Base-by-base conservation (phyloP, 1,284 basidiomycete species). In the Trichosporon faecale region DNA sequence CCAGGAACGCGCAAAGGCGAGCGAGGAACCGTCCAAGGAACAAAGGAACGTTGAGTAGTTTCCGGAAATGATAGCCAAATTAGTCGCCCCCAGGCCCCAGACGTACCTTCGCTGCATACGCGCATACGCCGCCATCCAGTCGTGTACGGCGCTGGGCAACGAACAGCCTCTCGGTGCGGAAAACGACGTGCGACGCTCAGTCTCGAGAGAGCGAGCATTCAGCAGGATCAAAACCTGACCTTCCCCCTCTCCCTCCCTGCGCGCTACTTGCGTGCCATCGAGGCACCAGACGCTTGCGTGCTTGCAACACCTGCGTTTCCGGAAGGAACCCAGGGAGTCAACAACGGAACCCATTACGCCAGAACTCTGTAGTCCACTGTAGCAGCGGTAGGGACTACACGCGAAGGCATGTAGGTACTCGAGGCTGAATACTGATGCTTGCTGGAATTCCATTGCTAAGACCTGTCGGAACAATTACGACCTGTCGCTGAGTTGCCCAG, bases 1-100 rank as follows among this genome's bases (percentile, higher is more conserved):
- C 49, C 49, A 52, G 49, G 49, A 52, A 52, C 49, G 8, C 9
- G 21, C 49, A 52, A 12, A 52, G 49, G 49, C 49, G 49, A 52
- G 21, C 49, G 49, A 52, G 49, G 49, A 52, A 52, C 49, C 23
- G 49, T 12, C 49, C 49, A 23, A 52, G 49, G 49, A 52, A 52
- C 49, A 52, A 23, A 52, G 49, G 49, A 52, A 52, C 49, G 49
- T 52, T 52, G 23, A 52, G 49, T 52, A 52, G 49, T 52, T 52
- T 52, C 49, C 49, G 49, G 49, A 52, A 52, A 52, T 25, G 25
- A 52, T 52, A 52, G 49, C 25, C 49, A 25, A 11, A 23, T 25
- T 25, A 52, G 49, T 52, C 49, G 49, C 25, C 49, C 49, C 49
- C 44, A 4, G 49, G 49, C 25, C n/a, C n/a, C n/a, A n/a, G n/a